Percentiles rank a stretch among this genome's conserved stretches.
Conservation (phyloP, 768 basidiomycete genomes). For the Trametes cinnabarina region DNA sequence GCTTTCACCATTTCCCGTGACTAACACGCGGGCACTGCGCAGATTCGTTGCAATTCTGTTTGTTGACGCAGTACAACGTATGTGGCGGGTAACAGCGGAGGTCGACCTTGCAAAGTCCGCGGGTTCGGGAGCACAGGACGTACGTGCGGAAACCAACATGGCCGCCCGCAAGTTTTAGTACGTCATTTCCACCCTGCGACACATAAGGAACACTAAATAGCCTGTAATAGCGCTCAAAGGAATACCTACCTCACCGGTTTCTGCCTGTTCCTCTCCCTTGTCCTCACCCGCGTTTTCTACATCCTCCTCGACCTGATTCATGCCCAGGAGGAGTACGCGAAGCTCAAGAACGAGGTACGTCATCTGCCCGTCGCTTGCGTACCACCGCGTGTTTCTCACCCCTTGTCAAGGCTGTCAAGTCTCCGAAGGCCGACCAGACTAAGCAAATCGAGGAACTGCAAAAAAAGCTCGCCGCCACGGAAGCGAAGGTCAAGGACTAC, state of each 20-base stretch:
- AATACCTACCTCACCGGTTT: slow-evolving; percentile 93
- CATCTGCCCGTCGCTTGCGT: not conserved
- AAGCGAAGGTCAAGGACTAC: slow-evolving; percentile 57
- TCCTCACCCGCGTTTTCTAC: slow-evolving; percentile 89
- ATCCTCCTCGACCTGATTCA: slow-evolving; percentile 90
- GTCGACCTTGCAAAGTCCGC: slow-evolving; percentile 60
- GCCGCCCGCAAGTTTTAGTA: slow-evolving; percentile 94
- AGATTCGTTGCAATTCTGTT: slow-evolving; percentile 88
- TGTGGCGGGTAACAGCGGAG: slow-evolving; percentile 79
- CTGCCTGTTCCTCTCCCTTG: slow-evolving; percentile 92
- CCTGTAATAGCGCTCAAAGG: slow-evolving; percentile 63
- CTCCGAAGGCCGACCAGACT: slow-evolving; percentile 41
- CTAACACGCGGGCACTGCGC: not conserved
- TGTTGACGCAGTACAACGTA: slow-evolving; percentile 88
- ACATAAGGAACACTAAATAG: not conserved
- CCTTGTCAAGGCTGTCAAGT: slow-evolving; percentile 32
- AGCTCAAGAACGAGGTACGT: slow-evolving; percentile 61
- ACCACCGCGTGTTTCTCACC: not conserved
- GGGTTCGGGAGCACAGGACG: slow-evolving; percentile 52
- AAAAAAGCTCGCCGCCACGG: slow-evolving; percentile 56
- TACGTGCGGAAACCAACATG: slow-evolving; percentile 81
- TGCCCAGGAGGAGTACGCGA: slow-evolving; percentile 82
- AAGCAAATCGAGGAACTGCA: slow-evolving; percentile 68
- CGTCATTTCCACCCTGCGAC: not conserved
- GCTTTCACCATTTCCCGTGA: not conserved